Base-by-base conservation (phyloP, 148 eudicot genomes). In the Suaeda aralocaspica region DNA sequence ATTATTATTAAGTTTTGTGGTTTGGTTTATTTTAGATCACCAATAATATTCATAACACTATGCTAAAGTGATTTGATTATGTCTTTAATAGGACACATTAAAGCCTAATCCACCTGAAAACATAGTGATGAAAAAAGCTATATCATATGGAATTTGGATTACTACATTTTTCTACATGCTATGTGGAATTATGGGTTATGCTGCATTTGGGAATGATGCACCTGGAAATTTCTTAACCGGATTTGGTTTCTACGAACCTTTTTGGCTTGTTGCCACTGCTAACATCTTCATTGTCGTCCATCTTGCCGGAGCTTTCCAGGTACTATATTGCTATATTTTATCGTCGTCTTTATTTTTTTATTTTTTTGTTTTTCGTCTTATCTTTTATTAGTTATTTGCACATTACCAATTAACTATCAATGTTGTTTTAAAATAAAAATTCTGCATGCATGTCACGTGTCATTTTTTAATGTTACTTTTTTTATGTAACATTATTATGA, bases 221-320 rank as follows among this genome's bases (percentile, higher is more conserved):
- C 88, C 95, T 0, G 96, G 90, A 6, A 84, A 92, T 61, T 83
- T 87, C 26, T 72, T 92, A 9, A 85, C 92, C 3, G 96, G 89
- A 22, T 87, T 89, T 8, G 88, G 90, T 2, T 87, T 85, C 68
- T 91, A 79, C 48, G 88, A 91, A 11, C 90, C 97, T 2, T 92
- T 77, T 52, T 92, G 97, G 97, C 95, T 92, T 26, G 50, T 92
- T 31, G 90, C 85, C 68, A 21, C 85, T 0, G 97, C 90, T 8
- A 89, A 92, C 59, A 22, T 79, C 6, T 85, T 83, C 82, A 87
- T 92, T 10, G 79, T 70, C 16, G 61, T 89, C 56, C 95, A 92
- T 76, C 87, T 89, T 21, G 45, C 86, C 49, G 90, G 92, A 14
- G 90, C 92, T 14, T 91, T 87, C 46, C 97, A 91, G 91, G 96